Conservation (phyloP, 306 rosid species). For the Fagus sylvatica region DNA sequence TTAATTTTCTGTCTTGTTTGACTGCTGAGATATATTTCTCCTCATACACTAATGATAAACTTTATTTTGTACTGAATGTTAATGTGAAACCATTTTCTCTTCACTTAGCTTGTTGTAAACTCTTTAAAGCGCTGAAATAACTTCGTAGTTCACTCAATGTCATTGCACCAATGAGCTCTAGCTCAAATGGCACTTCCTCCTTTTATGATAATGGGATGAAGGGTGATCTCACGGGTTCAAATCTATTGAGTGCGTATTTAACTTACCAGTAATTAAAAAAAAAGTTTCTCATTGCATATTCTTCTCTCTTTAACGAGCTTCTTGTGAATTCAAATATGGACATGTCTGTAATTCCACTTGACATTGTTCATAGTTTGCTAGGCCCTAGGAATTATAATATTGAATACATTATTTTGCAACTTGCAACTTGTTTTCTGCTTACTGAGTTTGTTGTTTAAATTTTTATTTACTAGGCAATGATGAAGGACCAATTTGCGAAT, state of each 20-base stretch:
- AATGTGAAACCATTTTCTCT: background rate
- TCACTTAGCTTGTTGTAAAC: background rate
- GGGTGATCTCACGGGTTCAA: too few relatives aligned
- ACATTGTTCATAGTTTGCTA: background rate
- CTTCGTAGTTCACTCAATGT: background rate
- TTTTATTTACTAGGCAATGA: slow-evolving; percentile 51
- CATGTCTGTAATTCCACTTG: too few relatives aligned
- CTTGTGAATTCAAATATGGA: background rate
- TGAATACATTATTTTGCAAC: slow-evolving; percentile 6
- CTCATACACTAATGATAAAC: background rate
- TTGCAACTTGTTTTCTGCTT: slow-evolving; percentile 1
- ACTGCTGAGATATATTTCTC: background rate
- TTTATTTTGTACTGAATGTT: background rate
- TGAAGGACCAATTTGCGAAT: slow-evolving; percentile 75
- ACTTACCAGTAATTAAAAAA: too few relatives aligned
- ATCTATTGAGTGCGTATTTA: too few relatives aligned
- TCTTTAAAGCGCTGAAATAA: background rate
- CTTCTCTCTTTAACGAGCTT: background rate
- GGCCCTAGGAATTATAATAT: background rate
- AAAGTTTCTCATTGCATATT: background rate
- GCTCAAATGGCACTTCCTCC: too few relatives aligned
- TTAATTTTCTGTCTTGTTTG: background rate
- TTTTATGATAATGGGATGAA: too few relatives aligned
- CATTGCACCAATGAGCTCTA: too few relatives aligned
- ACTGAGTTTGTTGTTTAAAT: slow-evolving; percentile 4